Evolutionary conservation across 352 stramenopile genomes (phyloP).

Genomic region (Detonula confervacea): DNA sequence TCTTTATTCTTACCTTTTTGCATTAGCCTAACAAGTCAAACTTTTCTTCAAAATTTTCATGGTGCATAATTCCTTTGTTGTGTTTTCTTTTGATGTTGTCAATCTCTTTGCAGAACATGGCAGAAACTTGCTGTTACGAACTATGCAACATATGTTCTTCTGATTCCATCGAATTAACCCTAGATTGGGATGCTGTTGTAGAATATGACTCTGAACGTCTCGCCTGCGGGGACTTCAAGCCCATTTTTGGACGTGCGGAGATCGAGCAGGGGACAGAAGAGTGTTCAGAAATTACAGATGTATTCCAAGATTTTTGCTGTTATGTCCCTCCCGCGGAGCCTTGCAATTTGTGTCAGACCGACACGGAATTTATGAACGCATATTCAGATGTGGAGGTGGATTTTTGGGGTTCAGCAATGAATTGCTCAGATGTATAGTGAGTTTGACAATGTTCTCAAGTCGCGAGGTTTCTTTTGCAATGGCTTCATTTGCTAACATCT

Average conservation of each 20-base stretch:
- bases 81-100: slow-evolving; percentile 11
- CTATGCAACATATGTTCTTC: slow-evolving; percentile 58
- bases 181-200: slow-evolving; percentile 64
- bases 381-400: slow-evolving; percentile 60
- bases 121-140: slow-evolving; percentile 63
- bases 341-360: slow-evolving; percentile 65
- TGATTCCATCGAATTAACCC: no score
- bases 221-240: slow-evolving; percentile 64
- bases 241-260: slow-evolving; percentile 59
- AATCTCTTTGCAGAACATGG: slow-evolving; percentile 25
- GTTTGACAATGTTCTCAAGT: slow-evolving; percentile 21
- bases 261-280: slow-evolving; percentile 50
- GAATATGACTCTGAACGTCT: slow-evolving; percentile 58
- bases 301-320: slow-evolving; percentile 57
- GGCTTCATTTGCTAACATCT: not conserved
- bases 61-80: not conserved
- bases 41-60: no score
- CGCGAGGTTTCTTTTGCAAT: not conserved
- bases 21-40: no score
- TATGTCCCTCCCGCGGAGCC: slow-evolving; percentile 50
- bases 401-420: slow-evolving; percentile 59
- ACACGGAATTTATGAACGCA: slow-evolving; percentile 56
- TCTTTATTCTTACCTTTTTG: no score
- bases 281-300: slow-evolving; percentile 45
- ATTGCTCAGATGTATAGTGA: slow-evolving; percentile 69